Conservation (phyloP, 2,329 filamentous ascomycete species). For the Fusarium anguioides region DNA sequence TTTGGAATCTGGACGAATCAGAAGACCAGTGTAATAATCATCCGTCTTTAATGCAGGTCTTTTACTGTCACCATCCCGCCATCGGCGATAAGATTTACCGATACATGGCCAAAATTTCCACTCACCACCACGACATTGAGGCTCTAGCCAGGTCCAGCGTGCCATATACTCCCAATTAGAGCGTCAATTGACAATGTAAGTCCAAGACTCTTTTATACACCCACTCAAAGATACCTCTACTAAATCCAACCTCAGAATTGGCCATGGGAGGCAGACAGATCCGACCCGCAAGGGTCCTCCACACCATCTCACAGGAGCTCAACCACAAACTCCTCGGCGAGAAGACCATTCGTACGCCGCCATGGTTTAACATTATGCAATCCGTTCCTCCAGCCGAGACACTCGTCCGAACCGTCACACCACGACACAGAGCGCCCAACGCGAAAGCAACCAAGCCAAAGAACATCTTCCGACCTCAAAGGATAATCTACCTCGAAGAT, state of each 20-base stretch:
- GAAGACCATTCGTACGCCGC: slow-evolving; percentile 51
- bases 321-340: slow-evolving; percentile 54
- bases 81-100: slow-evolving; percentile 49
- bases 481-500: slow-evolving; percentile 86
- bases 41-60: background rate
- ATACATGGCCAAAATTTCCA: slow-evolving; percentile 47
- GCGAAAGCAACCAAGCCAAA: slow-evolving; percentile 67
- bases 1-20: background rate
- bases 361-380: slow-evolving; percentile 65
- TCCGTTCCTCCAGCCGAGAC: slow-evolving; percentile 69
- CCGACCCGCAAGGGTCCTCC: slow-evolving; percentile 60
- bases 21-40: background rate
- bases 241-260: slow-evolving; percentile 21
- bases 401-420: slow-evolving; percentile 64
- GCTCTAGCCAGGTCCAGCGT: slow-evolving; percentile 17
- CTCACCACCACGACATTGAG: slow-evolving; percentile 34
- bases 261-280: slow-evolving; percentile 59
- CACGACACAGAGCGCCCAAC: slow-evolving; percentile 56
- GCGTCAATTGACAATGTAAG: slow-evolving; percentile 39
- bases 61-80: slow-evolving; percentile 22
- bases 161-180: slow-evolving; percentile 31
- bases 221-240: background rate
- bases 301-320: slow-evolving; percentile 58
- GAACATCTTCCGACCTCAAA: slow-evolving; percentile 82
- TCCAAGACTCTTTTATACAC: background rate